Base-by-base conservation (phyloP, 345 rosid genomes). In the Populus euphratica region DNA sequence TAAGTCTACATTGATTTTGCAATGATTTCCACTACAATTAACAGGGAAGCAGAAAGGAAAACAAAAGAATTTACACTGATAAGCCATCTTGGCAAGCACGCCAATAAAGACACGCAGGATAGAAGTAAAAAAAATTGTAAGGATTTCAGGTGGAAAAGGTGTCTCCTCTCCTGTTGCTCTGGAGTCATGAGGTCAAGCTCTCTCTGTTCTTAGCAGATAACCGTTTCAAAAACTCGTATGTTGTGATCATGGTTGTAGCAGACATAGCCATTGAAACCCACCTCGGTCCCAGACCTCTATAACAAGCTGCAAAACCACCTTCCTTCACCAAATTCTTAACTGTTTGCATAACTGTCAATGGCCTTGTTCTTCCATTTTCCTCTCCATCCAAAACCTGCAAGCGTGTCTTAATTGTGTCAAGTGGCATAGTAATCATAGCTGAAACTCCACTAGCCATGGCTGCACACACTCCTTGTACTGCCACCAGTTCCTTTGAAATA, bases 181-280 rank as follows among this genome's bases (percentile, higher is more conserved):
- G 21, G 43, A 38, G 59, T 78, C 68, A 84, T 73, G 71, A 65
- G 65, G 73, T 44, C 80, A 69, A 52, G 63, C 62, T 44, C 21
- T 68, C 74, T 74, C 82, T 85, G 54, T 76, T 89, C 90, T 94
- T 93, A 36, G 93, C 69, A 31, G 98, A 92, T 8, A 93, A 76
- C 43, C 91, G 88, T 78, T 94, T 93, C 84, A 94, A 83, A 79
- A 89, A 85, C 78, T 94, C 98, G 11, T 94, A 94, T 20, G 97
- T 93, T 27, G 98, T 92, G 79, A 93, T 88, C 97, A 94, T 93
- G 16, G 92, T 90, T 68, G 94, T 87, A 54, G 98, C 94, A 17
- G 98, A 94, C 90, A 93, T 56, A 0, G 98, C 88, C 95, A 89
- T 93, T 20, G 98, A 93, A 29, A 93, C 94, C 98, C 97, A 94